These are phyloP conservation scores for Xylaria sp. DNA, from an alignment of 2,329 filamentous ascomycete genomes.

Conservation along the genomic window DNA sequence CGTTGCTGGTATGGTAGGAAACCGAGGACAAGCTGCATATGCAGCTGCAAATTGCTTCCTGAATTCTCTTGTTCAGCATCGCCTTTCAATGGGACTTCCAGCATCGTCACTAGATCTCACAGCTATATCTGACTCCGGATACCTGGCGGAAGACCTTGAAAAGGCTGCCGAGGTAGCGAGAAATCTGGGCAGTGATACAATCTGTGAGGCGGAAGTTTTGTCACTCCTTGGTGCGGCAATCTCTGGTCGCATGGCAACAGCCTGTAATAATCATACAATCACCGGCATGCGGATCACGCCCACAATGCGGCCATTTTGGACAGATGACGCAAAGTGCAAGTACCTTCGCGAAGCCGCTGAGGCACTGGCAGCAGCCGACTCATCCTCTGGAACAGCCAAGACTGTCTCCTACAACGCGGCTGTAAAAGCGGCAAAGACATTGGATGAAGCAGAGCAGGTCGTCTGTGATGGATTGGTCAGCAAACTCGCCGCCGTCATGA, in stretches of 20 bases:
- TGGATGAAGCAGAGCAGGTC: constrained; percentile 58
- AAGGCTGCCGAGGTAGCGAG: constrained; percentile 60
- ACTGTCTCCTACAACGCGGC: constrained; percentile 58
- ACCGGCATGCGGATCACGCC: constrained; percentile 64
- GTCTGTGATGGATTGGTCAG: constrained; percentile 59
- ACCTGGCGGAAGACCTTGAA: constrained; percentile 60
- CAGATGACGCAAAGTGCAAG: constrained; percentile 65
- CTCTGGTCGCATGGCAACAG: constrained; percentile 54
- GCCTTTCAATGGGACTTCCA: constrained; percentile 54
- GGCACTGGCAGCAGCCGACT: constrained; percentile 52
- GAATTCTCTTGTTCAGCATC: constrained; percentile 55
- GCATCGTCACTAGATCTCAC: constrained; percentile 65
- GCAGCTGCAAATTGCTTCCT: constrained; percentile 62
- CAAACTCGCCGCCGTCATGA: constrained; percentile 61
- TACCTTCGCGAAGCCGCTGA: constrained; percentile 57
- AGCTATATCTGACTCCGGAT: constrained; percentile 61
- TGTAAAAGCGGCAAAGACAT: constrained; percentile 56
- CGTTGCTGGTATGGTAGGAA: constrained; percentile 62
- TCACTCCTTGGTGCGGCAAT: constrained; percentile 65
- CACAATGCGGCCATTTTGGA: constrained; percentile 63
- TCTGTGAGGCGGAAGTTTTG: constrained; percentile 65
- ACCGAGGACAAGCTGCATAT: constrained; percentile 65
- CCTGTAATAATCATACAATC: constrained; percentile 63
- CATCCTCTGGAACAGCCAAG: constrained; percentile 41
- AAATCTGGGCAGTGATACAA: constrained; percentile 60